A percentile compares a stretch with the other conserved stretches of the same genome.
These are phyloP conservation scores for Phyllosticta citrichinensis DNA, from an alignment of 2,329 filamentous ascomycete genomes.

Conservation along the genomic window DNA sequence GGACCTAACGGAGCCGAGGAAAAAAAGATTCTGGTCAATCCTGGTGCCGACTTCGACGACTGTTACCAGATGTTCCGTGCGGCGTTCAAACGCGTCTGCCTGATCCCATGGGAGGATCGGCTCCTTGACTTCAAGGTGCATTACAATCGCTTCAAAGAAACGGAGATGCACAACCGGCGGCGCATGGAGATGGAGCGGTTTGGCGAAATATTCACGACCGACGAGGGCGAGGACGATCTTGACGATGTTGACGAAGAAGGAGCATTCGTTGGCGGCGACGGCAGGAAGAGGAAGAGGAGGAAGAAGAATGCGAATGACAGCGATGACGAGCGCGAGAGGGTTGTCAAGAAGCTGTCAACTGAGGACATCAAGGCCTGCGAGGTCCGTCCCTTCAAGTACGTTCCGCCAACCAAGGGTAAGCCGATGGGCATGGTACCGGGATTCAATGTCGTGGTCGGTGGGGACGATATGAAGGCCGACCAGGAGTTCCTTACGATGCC, in stretches of 20 bases:
- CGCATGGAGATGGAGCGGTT: background rate
- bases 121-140: conserved; percentile 11
- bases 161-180: background rate
- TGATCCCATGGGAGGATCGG: conserved; percentile 33
- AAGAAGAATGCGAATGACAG: background rate
- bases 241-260: background rate
- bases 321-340: conserved; percentile 7
- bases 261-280: background rate
- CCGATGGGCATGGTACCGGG: background rate
- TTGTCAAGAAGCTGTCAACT: background rate
- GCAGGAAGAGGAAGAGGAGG: background rate
- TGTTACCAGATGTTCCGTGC: conserved; percentile 29
- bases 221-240: background rate
- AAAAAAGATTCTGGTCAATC: conserved; percentile 19
- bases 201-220: background rate
- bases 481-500: background rate
- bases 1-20: conserved; percentile 1
- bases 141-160: background rate
- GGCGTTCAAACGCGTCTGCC: conserved; percentile 31
- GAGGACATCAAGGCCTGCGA: background rate
- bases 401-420: conserved; percentile 12
- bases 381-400: conserved; percentile 22
- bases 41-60: conserved; percentile 21
- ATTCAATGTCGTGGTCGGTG: background rate
- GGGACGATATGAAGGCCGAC: background rate